Conservation (phyloP, 1,139 yeast species). For the Candida pseudoviswanathii region DNA sequence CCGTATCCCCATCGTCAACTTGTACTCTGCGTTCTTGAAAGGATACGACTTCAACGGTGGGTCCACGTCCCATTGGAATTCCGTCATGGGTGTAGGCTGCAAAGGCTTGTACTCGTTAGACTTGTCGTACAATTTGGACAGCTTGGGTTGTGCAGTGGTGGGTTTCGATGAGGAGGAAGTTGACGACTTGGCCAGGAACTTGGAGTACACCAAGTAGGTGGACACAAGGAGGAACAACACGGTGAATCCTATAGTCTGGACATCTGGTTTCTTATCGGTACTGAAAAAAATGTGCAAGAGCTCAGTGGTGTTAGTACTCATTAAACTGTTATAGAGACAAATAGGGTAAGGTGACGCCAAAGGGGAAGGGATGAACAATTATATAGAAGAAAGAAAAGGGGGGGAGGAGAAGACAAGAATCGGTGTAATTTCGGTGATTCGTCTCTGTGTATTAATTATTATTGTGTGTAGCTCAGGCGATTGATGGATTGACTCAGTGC, state of each 20-base stretch:
- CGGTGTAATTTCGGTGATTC: not conserved
- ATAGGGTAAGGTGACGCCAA: not conserved
- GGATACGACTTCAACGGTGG: conserved; percentile 23
- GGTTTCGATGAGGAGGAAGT: no score
- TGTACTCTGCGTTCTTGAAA: conserved; percentile 24
- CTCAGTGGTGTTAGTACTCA: conserved; percentile 4
- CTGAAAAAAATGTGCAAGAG: not conserved
- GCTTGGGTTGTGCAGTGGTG: not conserved
- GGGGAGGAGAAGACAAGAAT: not conserved
- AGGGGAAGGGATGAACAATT: not conserved
- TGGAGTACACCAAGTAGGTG: not conserved
- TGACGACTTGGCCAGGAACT: not conserved
- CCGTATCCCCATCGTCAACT: conserved; percentile 69
- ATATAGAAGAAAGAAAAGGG: not conserved
- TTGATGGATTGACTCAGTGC: no score
- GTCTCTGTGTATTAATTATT: no score
- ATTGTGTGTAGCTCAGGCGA: no score
- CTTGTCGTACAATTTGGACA: conserved; percentile 6
- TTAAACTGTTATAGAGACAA: not conserved
- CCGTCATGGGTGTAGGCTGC: conserved; percentile 7
- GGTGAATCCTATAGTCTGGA: conserved; percentile 4
- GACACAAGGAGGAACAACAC: not conserved
- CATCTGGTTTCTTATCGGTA: not conserved
- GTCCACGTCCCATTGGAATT: conserved; percentile 20
- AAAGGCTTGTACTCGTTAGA: conserved; percentile 5